Evolutionary conservation across 129 eudicot species (phyloP).

Genomic region (Saposhnikovia divaricata): DNA sequence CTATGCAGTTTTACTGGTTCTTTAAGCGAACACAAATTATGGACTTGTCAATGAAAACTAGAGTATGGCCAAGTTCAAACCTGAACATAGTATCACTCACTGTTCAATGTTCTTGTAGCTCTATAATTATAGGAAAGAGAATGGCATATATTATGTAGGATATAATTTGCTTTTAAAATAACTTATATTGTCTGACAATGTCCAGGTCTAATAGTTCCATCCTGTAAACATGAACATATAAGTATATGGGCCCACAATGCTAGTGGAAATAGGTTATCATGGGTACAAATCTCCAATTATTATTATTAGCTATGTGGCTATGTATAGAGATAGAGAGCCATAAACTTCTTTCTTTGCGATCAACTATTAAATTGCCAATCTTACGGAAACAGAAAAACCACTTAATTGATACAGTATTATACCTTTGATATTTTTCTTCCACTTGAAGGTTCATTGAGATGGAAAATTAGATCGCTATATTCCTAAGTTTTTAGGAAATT

Average conservation of each 20-base stretch:
- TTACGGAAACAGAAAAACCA: background rate
- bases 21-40: too few species aligned
- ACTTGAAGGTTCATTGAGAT: background rate
- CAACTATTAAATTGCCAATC: background rate
- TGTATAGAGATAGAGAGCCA: background rate
- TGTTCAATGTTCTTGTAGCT: background rate
- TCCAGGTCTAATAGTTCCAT: background rate
- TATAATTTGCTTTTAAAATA: background rate
- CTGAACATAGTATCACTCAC: too few species aligned
- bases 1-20: too few species aligned
- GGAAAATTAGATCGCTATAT: background rate
- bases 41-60: too few species aligned
- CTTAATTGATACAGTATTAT: background rate
- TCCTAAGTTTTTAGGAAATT: background rate
- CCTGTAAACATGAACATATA: background rate
- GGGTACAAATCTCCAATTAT: background rate
- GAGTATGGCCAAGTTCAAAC: too few species aligned
- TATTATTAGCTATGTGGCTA: background rate
- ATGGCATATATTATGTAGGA: background rate
- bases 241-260: background rate
- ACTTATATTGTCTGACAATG: background rate
- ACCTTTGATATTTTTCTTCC: background rate
- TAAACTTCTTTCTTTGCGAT: background rate
- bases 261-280: background rate
- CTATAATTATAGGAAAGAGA: background rate